These are phyloP conservation scores for Aureoboletus auriporus DNA, from an alignment of 768 basidiomycete genomes.

Conservation along the genomic window DNA sequence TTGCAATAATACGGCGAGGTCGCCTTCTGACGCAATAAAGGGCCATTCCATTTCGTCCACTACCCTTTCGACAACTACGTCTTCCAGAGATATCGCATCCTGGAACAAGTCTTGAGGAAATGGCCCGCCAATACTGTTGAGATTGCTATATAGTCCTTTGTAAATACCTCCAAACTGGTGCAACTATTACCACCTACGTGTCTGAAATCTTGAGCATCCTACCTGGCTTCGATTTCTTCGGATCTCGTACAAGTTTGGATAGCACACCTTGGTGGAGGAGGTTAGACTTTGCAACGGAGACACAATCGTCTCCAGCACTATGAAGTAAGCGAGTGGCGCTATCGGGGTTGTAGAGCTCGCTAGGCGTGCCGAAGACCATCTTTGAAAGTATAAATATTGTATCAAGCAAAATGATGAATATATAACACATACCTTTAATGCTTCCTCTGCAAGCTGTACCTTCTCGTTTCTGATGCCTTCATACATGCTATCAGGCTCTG, in stretches of 20 bases:
- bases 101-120: conserved; percentile 63
- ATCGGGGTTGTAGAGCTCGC: conserved; percentile 64
- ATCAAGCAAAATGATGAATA: background rate
- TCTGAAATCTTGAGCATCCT: conserved; percentile 77
- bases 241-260: conserved; percentile 62
- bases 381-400: conserved; percentile 26
- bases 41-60: conserved; percentile 75
- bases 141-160: conserved; percentile 45
- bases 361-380: conserved; percentile 77
- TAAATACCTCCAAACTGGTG: background rate
- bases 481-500: conserved; percentile 31
- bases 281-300: conserved; percentile 52
- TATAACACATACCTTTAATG: conserved; percentile 59
- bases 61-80: conserved; percentile 45
- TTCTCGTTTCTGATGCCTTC: conserved; percentile 30
- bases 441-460: conserved; percentile 58
- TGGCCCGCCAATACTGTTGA: conserved; percentile 60
- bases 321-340: conserved; percentile 54
- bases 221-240: conserved; percentile 62
- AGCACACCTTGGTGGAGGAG: conserved; percentile 64
- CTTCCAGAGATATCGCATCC: conserved; percentile 65
- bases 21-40: conserved; percentile 74
- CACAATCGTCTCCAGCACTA: conserved; percentile 50
- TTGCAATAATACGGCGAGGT: conserved; percentile 70
- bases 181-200: conserved; percentile 33